phyloP scores from a whole-genome alignment of 352 stramenopile genomes.

The Phytophthora citrophthora region DNA sequence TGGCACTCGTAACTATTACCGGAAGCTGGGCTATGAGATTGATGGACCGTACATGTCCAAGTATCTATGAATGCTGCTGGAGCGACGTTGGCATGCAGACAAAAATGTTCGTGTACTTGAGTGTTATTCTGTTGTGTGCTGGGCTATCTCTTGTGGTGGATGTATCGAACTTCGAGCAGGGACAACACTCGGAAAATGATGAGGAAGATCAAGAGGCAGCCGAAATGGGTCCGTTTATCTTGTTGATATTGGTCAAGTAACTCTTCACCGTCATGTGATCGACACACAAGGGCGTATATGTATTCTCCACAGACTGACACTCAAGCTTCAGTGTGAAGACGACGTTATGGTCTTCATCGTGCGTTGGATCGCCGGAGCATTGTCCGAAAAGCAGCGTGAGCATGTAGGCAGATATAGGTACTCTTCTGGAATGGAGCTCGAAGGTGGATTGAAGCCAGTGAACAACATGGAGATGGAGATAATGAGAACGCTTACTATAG shows the following conservation, averaged over 20 bases:
- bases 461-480: conserved; percentile 63
- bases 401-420: conserved; percentile 43
- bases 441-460: conserved; percentile 56
- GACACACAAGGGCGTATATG: conserved; percentile 27
- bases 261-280: conserved; percentile 35
- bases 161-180: conserved; percentile 40
- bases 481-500: conserved; percentile 32
- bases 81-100: conserved; percentile 8
- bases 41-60: conserved; percentile 98
- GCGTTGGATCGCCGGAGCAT: conserved; percentile 28
- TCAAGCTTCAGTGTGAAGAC: too few species aligned
- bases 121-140: conserved; percentile 2
- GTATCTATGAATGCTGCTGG: conserved; percentile 56
- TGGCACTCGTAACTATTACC: conserved; percentile 97
- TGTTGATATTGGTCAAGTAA: conserved; percentile 36
- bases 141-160: conserved; percentile 44
- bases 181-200: conserved; percentile 33
- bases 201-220: conserved; percentile 39
- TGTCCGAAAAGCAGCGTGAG: too few species aligned
- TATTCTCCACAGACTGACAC: conserved; percentile 38
- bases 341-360: conserved; percentile 18
- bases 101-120: background rate
- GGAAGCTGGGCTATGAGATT: conserved; percentile 96
- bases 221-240: conserved; percentile 36
- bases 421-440: conserved; percentile 33